Base-by-base conservation (phyloP, 1,284 basidiomycete genomes). In the Tilletia horrida region DNA sequence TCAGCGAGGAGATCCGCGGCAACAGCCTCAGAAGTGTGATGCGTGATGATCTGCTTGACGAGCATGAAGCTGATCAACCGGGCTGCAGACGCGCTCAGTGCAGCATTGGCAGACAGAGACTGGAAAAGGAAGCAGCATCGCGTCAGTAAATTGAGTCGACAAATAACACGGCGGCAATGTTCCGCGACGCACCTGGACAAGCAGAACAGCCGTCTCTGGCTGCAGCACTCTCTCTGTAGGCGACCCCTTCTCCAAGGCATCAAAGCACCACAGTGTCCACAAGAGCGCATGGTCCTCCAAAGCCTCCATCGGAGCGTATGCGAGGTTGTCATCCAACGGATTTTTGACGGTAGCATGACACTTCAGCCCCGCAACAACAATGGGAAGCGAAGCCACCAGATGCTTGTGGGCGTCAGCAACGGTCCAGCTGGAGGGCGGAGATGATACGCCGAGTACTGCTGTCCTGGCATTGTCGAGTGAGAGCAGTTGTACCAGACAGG, bases 291-390 rank as follows among this genome's bases (percentile, higher is more conserved):
- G 45, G 40, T 71, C 70, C 23, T 61, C 29, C 31, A 68, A 21
- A 11, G 57, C 23, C 23, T 25, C 50, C 21, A 44, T 23, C 25
- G 40, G 55, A 3, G 23, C 44, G 23, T 31, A 47, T 52, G 16
- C 23, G 16, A 1, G 27, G 47, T 27, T 50, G 45, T 16, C 14
- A 25, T 29, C 67, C 65, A n/a, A 62, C 61, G 42, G 23, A 23
- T 70, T 50, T 21, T 73, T 69, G 1, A 67, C 65, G 29, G 65
- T 67, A 0, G 69, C 66, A n/a, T 75, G 71, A 25, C 65, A 66
- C 45, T 59, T 62, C 18, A 72, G 47, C 1, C 69, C 69, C 6
- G 71, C 66, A 45, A 74, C 59, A 2, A 67, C 52, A 16, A 72
- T 57, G 11, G 74, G 69, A 11, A 73, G 68, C 64, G 50, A 70